Conservation (phyloP, 176 grass and related monocot species). For the Hyparrhenia diplandra region DNA sequence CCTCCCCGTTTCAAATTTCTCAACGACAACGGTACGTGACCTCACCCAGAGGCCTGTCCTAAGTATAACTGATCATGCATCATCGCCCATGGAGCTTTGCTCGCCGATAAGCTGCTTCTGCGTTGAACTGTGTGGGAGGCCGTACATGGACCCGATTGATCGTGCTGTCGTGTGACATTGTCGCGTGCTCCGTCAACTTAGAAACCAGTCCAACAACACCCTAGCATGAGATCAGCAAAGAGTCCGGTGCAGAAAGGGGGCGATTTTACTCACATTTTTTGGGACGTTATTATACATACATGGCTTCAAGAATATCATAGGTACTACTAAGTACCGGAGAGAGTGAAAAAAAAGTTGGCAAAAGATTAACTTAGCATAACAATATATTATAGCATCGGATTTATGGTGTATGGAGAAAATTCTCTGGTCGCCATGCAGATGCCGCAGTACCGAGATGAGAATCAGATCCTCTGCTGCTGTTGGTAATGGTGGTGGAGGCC, state of each 20-base stretch:
- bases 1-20: conserved; percentile 41
- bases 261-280: conserved; percentile 58
- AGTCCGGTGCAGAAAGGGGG: conserved; percentile 19
- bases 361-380: conserved; percentile 49
- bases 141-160: conserved; percentile 24
- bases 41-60: neutral
- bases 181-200: conserved; percentile 4
- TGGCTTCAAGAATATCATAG: conserved; percentile 40
- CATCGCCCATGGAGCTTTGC: neutral
- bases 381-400: conserved; percentile 32
- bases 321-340: conserved; percentile 14
- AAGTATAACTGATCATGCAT: conserved; percentile 11
- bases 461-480: conserved; percentile 52
- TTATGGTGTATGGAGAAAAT: conserved; percentile 52
- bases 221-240: no score
- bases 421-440: conserved; percentile 16
- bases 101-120: neutral
- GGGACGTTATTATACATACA: conserved; percentile 60
- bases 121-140: conserved; percentile 7
- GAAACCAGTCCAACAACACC: neutral
- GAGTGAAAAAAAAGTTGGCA: neutral
- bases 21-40: neutral
- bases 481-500: conserved; percentile 17
- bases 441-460: neutral
- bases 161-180: neutral